Base-by-base conservation (phyloP, 164 flowering plant species). In the Dillenia turbinata region DNA sequence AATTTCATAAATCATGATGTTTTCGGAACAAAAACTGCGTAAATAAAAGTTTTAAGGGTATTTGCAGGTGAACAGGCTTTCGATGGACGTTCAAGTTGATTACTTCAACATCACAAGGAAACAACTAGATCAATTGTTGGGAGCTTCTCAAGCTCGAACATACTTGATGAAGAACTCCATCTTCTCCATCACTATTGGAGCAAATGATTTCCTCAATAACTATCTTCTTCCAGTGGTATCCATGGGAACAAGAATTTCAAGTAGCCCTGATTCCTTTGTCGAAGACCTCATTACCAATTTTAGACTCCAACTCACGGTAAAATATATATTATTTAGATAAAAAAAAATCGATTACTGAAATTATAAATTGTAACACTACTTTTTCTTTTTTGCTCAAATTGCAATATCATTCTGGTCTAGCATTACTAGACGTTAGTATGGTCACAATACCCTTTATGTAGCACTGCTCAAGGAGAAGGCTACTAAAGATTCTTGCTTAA, bases 161-260 rank as follows among this genome's bases (percentile, higher is more conserved):
- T 80, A 62, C 58, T 15, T 94, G n/a, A 77, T 54, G 76, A 87
- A 82, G 68, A 78, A 69, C 56, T 78, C 99, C 47, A 88, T 94
- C n/a, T 91, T 94, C 80, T 91, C 99, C 2, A 54, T 94, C 67
- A 86, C 96, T 4, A 68, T 91, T 50, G 99, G 99, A 56, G 69
- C 97, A 9, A 91, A 94, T 57, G 97, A 94, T 65, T 90, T 91
- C 66, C 89, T 94, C 64, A 87, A 89, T 81, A 94, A 94, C 51
- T 94, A 94, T 69, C 82, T 94, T 8, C 85, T 94, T 47, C 97
- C 96, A 0, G 84, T 91, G 9, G 69, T 91, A 62, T 91, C 97
- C 24, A 60, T 79, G 9, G 95, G 93, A 26, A 84, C 89, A 33
- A 75, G 96, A 65, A 75, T 89, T 2, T 70, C 90, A 0, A 68